Evolutionary conservation across 140 eudicot genomes (phyloP).

Genomic region (Flaveria floridana): DNA sequence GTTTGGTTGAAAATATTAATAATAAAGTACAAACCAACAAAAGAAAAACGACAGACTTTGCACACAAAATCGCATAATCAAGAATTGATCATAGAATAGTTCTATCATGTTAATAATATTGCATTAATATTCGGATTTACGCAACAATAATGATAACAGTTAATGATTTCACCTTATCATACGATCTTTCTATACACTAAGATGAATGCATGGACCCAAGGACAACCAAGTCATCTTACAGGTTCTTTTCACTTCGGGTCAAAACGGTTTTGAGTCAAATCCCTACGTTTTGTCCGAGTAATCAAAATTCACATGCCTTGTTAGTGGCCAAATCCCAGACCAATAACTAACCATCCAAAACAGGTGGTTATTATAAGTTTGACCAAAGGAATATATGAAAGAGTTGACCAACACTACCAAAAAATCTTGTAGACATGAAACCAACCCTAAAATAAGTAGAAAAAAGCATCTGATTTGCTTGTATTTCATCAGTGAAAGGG

Average conservation of each 20-base stretch:
- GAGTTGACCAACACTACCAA: slow-evolving; percentile 25
- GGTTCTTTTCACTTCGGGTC: background rate
- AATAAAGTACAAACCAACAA: slow-evolving; percentile 4
- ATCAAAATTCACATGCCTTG: background rate
- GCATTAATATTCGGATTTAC: background rate
- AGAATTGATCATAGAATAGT: background rate
- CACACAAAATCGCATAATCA: background rate
- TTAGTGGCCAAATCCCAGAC: background rate
- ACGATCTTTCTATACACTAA: background rate
- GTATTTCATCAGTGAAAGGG: background rate
- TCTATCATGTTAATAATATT: background rate
- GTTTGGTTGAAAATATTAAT: slow-evolving; percentile 22
- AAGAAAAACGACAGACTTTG: background rate
- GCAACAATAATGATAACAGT: background rate
- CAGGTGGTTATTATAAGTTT: background rate
- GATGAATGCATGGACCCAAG: no score
- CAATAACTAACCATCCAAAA: slow-evolving; percentile 13
- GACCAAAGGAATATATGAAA: slow-evolving; percentile 16
- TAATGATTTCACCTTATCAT: no score
- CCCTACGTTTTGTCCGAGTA: background rate
- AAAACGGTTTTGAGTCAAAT: background rate
- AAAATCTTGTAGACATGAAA: slow-evolving; percentile 9
- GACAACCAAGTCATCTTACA: no score
- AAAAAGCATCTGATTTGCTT: background rate
- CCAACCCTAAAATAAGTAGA: background rate